Base-by-base conservation (phyloP, 2,329 filamentous ascomycete genomes). In the Epichloe hybrida region DNA sequence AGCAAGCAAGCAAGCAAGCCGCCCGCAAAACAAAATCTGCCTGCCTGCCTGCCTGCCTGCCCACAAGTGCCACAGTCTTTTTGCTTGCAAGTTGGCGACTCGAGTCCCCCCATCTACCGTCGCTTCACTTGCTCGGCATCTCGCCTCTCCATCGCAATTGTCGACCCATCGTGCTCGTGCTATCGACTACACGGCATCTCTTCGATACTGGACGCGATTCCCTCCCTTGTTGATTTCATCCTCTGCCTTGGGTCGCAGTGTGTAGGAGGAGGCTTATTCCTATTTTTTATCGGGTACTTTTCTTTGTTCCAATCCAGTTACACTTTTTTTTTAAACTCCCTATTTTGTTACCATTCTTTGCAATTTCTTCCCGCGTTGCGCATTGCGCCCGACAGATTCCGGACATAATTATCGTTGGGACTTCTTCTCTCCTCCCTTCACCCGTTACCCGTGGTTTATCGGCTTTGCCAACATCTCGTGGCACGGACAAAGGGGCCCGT, bases 401-500 rank as follows among this genome's bases (percentile, higher is more conserved):
- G 42, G 42, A 20, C 23, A 44, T 34, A 34, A 34, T n/a, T 23
- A 34, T 11, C 31, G 9, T 17, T 50, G 3, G 1, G 7, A 1
- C 1, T 17, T 39, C 17, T 21, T 17, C 20, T 35, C 21, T 44
- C 31, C 12, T 15, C 4, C 12, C 15, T 23, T 36, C 17, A 15
- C 27, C 23, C n/a, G 37, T 36, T 17, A 17, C 17, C 17, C 17
- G 17, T 17, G 38, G 35, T 35, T 42, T 15, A 17, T 36, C 20
- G 21, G 21, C 36, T 34, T 40, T 40, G n/a, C 46, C 15, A 46
- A 12, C 46, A 6, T 49, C 36, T 37, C 39, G 36, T 39, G 36
- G 36, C 42, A 51, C 46, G 46, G 53, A 56, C 54, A 53, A 56
- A 45, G 46, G 38, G 13, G n/a, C 58, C 45, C 51, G 57, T 59